These are phyloP conservation scores for Camellia granthamiana DNA, from an alignment of 148 eudicot genomes.

Conservation along the genomic window DNA sequence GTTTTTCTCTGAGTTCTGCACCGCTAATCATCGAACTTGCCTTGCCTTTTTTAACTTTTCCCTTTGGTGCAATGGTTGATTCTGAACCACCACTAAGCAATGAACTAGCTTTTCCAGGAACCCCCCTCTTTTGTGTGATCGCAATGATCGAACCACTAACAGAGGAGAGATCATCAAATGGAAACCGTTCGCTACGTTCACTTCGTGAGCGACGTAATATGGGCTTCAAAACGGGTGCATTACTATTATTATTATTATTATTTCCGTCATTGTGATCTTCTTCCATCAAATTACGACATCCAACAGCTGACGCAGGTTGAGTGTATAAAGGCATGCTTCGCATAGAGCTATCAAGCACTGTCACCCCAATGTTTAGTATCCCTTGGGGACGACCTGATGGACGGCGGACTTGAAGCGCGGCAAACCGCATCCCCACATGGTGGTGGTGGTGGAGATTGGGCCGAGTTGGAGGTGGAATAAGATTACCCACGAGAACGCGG, in stretches of 20 bases:
- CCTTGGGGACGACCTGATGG: conserved; percentile 75
- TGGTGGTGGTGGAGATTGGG: conserved; percentile 21
- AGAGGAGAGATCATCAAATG: conserved; percentile 15
- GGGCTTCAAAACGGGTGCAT: conserved; percentile 3
- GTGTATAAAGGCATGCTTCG: conserved; percentile 70
- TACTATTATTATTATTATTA: background rate
- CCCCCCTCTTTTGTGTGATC: background rate
- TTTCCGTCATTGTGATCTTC: conserved; percentile 27
- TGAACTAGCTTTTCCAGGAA: conserved; percentile 18
- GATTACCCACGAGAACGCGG: conserved; percentile 51
- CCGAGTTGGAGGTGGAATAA: conserved; percentile 29
- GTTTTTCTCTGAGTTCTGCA: conserved; percentile 26
- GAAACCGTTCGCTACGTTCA: conserved; percentile 37
- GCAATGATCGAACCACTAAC: conserved; percentile 18
- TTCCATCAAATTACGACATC: conserved; percentile 54
- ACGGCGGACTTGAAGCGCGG: conserved; percentile 69
- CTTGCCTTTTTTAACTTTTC: conserved; percentile 20
- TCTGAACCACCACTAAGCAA: conserved; percentile 20
- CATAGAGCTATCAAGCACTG: conserved; percentile 60
- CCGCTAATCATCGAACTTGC: conserved; percentile 42
- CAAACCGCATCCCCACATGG: conserved; percentile 60
- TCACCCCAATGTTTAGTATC: conserved; percentile 60
- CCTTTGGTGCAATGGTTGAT: background rate
- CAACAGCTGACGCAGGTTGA: conserved; percentile 51
- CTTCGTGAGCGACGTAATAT: conserved; percentile 41